Conservation (phyloP, 495 filamentous ascomycete genomes). For the Pyrenopolyporus hunteri region DNA sequence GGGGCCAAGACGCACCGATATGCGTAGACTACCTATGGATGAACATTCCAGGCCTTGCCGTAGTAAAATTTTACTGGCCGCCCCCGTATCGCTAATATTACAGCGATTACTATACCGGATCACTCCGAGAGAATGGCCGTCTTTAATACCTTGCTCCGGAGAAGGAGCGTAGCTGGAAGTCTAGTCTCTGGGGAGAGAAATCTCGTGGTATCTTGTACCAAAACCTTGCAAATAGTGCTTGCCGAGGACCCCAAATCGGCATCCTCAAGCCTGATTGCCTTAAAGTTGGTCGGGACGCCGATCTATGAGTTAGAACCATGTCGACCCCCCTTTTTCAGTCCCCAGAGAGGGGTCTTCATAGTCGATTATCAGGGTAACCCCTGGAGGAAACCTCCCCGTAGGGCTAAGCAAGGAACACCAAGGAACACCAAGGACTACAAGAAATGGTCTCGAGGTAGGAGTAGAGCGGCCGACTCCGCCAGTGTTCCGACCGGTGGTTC, state of each 20-base stretch:
- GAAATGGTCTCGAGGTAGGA: background rate
- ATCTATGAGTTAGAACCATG: background rate
- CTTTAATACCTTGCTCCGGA: background rate
- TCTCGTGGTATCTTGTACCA: background rate
- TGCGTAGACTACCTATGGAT: background rate
- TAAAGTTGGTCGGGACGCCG: background rate
- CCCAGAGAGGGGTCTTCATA: background rate
- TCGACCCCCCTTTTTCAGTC: too few relatives aligned
- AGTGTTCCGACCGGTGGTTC: background rate
- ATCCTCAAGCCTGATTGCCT: background rate
- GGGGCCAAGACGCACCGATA: background rate
- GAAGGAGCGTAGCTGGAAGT: background rate
- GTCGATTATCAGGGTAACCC: too few relatives aligned
- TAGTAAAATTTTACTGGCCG: background rate
- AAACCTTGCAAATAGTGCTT: background rate
- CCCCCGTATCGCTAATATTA: background rate
- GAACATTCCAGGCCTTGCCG: background rate
- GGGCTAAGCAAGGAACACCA: too few relatives aligned
- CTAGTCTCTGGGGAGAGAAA: background rate
- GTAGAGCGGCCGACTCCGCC: background rate
- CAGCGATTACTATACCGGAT: background rate
- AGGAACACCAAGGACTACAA: too few relatives aligned
- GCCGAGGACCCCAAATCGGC: background rate
- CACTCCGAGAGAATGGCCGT: background rate
- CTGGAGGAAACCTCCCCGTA: too few relatives aligned